Base-by-base conservation (phyloP, 345 rosid species). In the Brassica carinata region DNA sequence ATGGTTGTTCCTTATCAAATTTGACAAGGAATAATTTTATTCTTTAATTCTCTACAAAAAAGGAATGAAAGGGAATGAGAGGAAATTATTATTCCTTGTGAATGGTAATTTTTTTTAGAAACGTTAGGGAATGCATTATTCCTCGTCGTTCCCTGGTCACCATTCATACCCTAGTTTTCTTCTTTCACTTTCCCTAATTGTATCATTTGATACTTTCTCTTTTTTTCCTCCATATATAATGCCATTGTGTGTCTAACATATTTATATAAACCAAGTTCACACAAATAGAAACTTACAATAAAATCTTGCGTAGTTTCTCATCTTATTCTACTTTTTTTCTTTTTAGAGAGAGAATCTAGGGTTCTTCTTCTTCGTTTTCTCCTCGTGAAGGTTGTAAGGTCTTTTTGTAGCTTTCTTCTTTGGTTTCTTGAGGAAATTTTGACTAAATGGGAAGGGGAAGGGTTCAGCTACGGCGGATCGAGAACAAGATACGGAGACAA, bases 401-500 rank as follows among this genome's bases (percentile, higher is more conserved):
- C 48, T 57, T 72, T 8, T 48, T n/a, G 14, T 72, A 14, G 40
- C 9, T 72, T 29, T 66, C 34, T 7, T 7, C 26, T 67, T 61
- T 57, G n/a, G 29, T 64, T 71, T 30, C 7, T 51, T 59, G 17
- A 34, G 14, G 14, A 67, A 33, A 2, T 43, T 58, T 74, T 23
- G 59, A 33, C 17, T 55, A 65, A 6, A 94, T 95, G 98, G 99
- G 99, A 77, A 95, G 99, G 57, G 98, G 98, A 64, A 91, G 97
- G 86, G 99, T 95, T 75, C 98, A 95, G 88, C 82, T 95, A 89
- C 84, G 91, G 90, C 91, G 97, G 91, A 95, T 95, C 83, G 99
- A 95, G 89, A 95, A 95, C 85, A 93, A 95, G 89, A 95, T 95
- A 85, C 93, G 94, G 88, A 92, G 99, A 83, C 99, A 95, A 84